These are phyloP conservation scores for Auricularia sp. DNA, from an alignment of 768 basidiomycete species.

Conservation along the genomic window DNA sequence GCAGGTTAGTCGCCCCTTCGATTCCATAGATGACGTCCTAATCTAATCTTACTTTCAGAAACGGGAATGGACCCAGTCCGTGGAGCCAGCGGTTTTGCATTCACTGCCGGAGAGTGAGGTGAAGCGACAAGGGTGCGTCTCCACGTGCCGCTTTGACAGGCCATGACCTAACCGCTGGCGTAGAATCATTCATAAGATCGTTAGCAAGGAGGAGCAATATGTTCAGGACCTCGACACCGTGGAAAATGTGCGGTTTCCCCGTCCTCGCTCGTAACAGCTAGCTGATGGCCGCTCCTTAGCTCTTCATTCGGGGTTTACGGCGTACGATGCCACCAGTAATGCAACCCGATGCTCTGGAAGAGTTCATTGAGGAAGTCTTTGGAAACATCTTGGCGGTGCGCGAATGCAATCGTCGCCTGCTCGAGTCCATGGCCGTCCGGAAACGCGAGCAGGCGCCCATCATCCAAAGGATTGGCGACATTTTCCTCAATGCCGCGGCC, in stretches of 20 bases:
- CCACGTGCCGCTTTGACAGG: background rate
- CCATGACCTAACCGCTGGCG: background rate
- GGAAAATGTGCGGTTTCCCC: conserved; percentile 8
- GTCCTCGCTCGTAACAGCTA: background rate
- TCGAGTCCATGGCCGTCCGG: conserved; percentile 29
- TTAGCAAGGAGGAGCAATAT: conserved; percentile 31
- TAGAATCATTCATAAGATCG: conserved; percentile 31
- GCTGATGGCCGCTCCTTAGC: background rate
- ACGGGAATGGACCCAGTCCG: conserved; percentile 43
- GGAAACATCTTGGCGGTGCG: conserved; percentile 31
- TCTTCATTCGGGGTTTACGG: conserved; percentile 30
- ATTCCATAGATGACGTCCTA: background rate
- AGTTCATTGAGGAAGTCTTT: conserved; percentile 33
- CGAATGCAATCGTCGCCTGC: conserved; percentile 23
- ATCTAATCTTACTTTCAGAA: conserved; percentile 15
- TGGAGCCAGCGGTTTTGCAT: conserved; percentile 38
- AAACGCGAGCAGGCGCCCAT: conserved; percentile 30
- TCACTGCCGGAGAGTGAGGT: conserved; percentile 70
- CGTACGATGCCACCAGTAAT: conserved; percentile 29
- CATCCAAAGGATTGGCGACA: conserved; percentile 31
- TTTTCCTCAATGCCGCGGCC: conserved; percentile 47
- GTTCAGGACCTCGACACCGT: conserved; percentile 29
- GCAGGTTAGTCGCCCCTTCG: background rate
- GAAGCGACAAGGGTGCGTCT: conserved; percentile 59
- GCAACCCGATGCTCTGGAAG: conserved; percentile 22